Conservation (phyloP, 2,329 filamentous ascomycete species). For the Aaosphaeria pasadenensis region DNA sequence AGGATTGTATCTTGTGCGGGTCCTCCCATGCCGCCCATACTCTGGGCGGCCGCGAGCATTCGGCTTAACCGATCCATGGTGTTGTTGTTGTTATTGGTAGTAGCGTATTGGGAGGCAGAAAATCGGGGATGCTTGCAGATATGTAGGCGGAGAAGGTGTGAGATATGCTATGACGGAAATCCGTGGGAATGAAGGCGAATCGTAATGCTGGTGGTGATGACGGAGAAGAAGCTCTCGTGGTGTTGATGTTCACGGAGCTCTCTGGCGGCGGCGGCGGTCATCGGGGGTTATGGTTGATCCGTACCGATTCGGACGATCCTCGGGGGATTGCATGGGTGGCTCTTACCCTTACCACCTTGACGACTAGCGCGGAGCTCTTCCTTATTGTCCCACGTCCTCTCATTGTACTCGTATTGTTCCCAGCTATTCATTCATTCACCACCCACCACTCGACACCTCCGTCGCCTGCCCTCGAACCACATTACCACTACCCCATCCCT, state of each 20-base stretch:
- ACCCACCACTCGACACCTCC: neutral
- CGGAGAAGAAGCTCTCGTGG: slow-evolving; percentile 2
- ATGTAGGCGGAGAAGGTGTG: slow-evolving; percentile 1
- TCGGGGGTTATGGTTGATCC: slow-evolving; percentile 1
- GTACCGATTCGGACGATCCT: slow-evolving; percentile 1
- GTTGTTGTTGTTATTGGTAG: slow-evolving; percentile 1
- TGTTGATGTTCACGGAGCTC: neutral
- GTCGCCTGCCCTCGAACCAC: too few relatives aligned
- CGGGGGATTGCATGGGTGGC: slow-evolving; percentile 5
- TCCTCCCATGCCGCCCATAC: slow-evolving; percentile 64
- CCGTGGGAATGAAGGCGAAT: slow-evolving; percentile 2
- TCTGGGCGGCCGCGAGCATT: slow-evolving; percentile 74
- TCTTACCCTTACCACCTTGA: neutral
- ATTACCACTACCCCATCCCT: too few relatives aligned
- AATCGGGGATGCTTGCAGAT: neutral
- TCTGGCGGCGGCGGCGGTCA: neutral
- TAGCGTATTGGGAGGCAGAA: neutral
- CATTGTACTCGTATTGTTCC: slow-evolving; percentile 1
- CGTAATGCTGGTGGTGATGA: slow-evolving; percentile 4
- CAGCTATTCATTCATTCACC: neutral
- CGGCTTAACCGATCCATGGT: slow-evolving; percentile 77
- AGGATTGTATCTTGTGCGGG: slow-evolving; percentile 81
- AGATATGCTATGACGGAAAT: slow-evolving; percentile 1
- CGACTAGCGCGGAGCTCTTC: slow-evolving; percentile 8
- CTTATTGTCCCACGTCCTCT: slow-evolving; percentile 7